A percentile compares a stretch with the other conserved stretches of the same genome.
These are phyloP conservation scores for Quercus variabilis DNA, from an alignment of 306 rosid genomes.

Conservation along the genomic window DNA sequence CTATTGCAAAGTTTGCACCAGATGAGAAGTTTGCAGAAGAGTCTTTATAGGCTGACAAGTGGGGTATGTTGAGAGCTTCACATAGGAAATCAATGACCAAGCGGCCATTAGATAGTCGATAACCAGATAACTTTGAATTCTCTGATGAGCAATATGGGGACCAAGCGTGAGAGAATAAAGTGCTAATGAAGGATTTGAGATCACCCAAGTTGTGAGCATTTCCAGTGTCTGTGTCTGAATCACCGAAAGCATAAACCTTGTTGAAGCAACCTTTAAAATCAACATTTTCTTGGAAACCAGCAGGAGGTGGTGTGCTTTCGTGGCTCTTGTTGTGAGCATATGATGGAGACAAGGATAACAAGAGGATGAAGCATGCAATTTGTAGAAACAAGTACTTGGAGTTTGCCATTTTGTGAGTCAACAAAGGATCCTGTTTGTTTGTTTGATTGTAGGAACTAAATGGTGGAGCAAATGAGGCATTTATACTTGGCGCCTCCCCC, in stretches of 20 bases:
- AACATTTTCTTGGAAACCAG: not conserved
- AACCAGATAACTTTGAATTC: not conserved
- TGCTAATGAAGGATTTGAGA: not conserved
- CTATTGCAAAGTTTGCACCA: slow-evolving; percentile 20
- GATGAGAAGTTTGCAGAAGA: not conserved
- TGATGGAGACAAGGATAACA: slow-evolving; percentile 1
- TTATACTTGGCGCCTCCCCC: not conserved
- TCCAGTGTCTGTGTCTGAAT: too few species aligned
- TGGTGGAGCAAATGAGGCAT: not conserved
- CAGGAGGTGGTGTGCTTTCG: too few species aligned
- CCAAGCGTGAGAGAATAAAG: not conserved
- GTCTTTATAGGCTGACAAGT: not conserved
- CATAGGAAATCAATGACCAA: slow-evolving; percentile 15
- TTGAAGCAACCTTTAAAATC: too few species aligned
- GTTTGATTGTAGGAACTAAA: not conserved
- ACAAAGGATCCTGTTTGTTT: too few species aligned
- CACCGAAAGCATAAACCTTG: too few species aligned
- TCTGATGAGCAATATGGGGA: too few species aligned
- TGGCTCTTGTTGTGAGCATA: not conserved
- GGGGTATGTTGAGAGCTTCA: not conserved
- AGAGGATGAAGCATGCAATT: not conserved
- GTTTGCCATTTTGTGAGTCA: not conserved
- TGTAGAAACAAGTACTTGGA: slow-evolving; percentile 4
- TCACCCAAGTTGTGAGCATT: not conserved
- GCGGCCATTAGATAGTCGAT: slow-evolving; percentile 13